Evolutionary conservation across 768 basidiomycete genomes (phyloP).

Genomic region (Kwoniella dejecticola): DNA sequence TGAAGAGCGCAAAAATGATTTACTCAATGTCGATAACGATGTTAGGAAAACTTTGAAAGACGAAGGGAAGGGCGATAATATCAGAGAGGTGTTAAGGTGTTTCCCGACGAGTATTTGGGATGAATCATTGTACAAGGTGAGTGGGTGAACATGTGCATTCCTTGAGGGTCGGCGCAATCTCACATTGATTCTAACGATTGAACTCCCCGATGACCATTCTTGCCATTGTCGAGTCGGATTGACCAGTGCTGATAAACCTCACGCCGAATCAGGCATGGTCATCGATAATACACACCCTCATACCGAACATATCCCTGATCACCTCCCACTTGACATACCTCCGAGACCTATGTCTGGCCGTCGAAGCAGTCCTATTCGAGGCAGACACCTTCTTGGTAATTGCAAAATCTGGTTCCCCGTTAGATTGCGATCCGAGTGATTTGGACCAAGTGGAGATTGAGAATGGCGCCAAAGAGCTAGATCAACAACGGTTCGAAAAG

Average conservation of each 20-base stretch:
- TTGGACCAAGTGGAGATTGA: conserved; percentile 51
- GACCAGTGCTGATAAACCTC: background rate
- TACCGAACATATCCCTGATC: conserved; percentile 89
- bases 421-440: conserved; percentile 47
- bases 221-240: no score
- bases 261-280: conserved; percentile 85
- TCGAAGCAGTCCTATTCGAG: conserved; percentile 94
- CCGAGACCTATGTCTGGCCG: conserved; percentile 81
- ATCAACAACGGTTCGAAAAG: conserved; percentile 59
- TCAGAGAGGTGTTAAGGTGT: conserved; percentile 62
- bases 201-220: no score
- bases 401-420: conserved; percentile 60
- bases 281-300: conserved; percentile 90
- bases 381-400: conserved; percentile 97
- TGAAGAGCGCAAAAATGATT: conserved; percentile 71
- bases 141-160: no score
- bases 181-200: no score
- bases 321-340: conserved; percentile 83
- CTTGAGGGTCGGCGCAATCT: no score
- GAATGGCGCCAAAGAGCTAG: conserved; percentile 54
- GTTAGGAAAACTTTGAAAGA: conserved; percentile 58
- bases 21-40: conserved; percentile 64
- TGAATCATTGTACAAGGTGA: conserved; percentile 90
- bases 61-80: conserved; percentile 21
- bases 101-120: conserved; percentile 97